Percentiles rank a stretch among this genome's conserved stretches.
Conservation (phyloP, 768 basidiomycete species). For the Collybia sp. region DNA sequence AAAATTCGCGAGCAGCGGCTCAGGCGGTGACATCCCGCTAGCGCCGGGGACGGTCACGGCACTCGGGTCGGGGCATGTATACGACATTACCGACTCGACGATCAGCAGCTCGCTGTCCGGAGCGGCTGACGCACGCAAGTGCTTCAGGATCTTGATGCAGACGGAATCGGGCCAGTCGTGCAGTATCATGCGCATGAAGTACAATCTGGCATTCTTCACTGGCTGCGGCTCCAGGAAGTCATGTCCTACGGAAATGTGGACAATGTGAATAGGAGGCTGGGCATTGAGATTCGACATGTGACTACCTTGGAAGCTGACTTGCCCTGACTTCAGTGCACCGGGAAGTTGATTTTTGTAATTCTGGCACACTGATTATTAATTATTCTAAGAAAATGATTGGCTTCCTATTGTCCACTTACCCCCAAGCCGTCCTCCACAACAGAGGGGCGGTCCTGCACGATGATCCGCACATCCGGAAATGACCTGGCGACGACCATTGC, state of each 20-base stretch:
- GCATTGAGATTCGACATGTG: not conserved
- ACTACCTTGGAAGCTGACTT: conserved; percentile 21
- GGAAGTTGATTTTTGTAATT: conserved; percentile 20
- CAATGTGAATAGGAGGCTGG: not conserved
- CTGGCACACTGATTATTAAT: conserved; percentile 6
- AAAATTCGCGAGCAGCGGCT: not conserved
- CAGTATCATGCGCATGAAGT: conserved; percentile 22
- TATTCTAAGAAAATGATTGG: not conserved
- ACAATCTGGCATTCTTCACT: conserved; percentile 18
- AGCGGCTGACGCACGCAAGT: conserved; percentile 16
- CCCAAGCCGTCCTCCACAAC: conserved; percentile 18
- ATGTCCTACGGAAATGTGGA: conserved; percentile 11
- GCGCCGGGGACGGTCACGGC: not conserved
- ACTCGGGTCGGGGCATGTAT: conserved; percentile 10
- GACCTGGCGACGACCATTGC: conserved; percentile 22
- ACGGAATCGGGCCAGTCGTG: conserved; percentile 25
- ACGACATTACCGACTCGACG: conserved; percentile 15
- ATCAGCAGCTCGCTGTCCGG: conserved; percentile 18
- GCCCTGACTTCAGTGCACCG: conserved; percentile 15
- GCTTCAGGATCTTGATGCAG: conserved; percentile 18
- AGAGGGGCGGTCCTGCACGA: conserved; percentile 29
- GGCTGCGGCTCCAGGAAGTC: conserved; percentile 27
- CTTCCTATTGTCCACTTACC: not conserved
- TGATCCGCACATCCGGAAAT: conserved; percentile 23
- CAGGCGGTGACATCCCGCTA: not conserved